Evolutionary conservation across 2,329 filamentous ascomycete species (phyloP).

Genomic region (Parastagonospora nodorum): DNA sequence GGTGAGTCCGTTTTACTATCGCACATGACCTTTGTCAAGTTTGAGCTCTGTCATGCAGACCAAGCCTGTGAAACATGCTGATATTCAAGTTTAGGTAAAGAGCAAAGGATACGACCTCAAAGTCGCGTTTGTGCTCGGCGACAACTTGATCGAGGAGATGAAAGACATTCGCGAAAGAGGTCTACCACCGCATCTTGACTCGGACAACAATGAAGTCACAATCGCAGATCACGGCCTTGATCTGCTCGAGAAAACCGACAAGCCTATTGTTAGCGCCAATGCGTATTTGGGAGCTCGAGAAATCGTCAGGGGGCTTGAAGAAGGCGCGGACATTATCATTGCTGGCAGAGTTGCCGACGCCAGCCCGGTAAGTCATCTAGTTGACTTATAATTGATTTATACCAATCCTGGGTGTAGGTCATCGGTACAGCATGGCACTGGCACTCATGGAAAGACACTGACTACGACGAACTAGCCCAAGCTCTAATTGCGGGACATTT

Average conservation of each 20-base stretch:
- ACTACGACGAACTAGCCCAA: conserved; percentile 56
- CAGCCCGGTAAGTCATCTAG: conserved; percentile 30
- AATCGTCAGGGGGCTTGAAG: conserved; percentile 36
- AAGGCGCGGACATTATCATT: conserved; percentile 44
- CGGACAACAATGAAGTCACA: conserved; percentile 44
- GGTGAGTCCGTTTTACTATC: conserved; percentile 20
- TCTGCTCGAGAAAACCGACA: conserved; percentile 44
- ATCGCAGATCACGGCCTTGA: conserved; percentile 46
- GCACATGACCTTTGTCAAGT: neutral
- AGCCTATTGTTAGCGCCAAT: conserved; percentile 53
- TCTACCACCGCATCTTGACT: conserved; percentile 50
- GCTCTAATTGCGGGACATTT: conserved; percentile 51
- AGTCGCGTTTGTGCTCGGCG: conserved; percentile 54
- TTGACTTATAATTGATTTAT: neutral
- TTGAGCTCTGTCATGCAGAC: neutral
- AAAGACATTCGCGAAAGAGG: conserved; percentile 39
- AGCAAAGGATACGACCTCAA: conserved; percentile 46
- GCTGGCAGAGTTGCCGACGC: conserved; percentile 41
- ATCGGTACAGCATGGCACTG: conserved; percentile 63
- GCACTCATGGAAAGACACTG: conserved; percentile 57
- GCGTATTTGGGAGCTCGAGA: conserved; percentile 58
- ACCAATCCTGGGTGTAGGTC: conserved; percentile 34
- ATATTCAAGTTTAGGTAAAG: conserved; percentile 29
- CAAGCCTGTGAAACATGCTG: neutral
- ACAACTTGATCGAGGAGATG: conserved; percentile 49